Base-by-base conservation (phyloP, 2,329 filamentous ascomycete species). In the Paecilomyces niveus region DNA sequence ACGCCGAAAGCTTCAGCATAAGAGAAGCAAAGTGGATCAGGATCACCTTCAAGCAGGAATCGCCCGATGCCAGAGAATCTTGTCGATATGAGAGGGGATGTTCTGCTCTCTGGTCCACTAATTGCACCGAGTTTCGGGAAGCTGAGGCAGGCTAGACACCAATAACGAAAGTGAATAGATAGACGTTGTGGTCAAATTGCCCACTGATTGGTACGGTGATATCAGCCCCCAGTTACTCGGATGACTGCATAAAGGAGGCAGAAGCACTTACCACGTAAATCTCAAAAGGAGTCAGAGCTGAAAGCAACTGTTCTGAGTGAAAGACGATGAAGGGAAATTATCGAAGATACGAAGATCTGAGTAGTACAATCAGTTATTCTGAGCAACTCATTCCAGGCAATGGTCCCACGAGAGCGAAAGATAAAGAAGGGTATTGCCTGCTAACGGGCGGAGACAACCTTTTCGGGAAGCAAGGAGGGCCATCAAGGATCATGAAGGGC, bases 181-280 rank as follows among this genome's bases (percentile, higher is more conserved):
- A 45, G n/a, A 45, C 62, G 62, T 62, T 63, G 61, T 62, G 62
- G 61, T 70, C 67, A 68, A 75, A 75, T 73, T 76, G 69, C 62
- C 65, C 65, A 66, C 64, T 67, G 61, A 73, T 76, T 65, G 76
- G 72, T 66, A 71, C 62, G 65, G 35, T n/a, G 72, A 70, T 64
- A 66, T 62, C 22, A 52, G 22, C 22, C 22, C 18, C 50, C 22
- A 29, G 18, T 24, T 13, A 21, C 52, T 51, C 65, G 70, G 70
- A 63, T 65, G 62, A 58, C 55, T 70, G 70, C 71, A 73, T 71
- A 61, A 64, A 64, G 64, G 2, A 45, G 15, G 18, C 63, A 64
- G 62, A 51, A 65, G 59, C 54, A 65, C 69, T 66, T 65, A 72
- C 70, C 68, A 65, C 67, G 64, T 63, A 65, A 61, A 52, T 52